Base-by-base conservation (phyloP, 2,329 filamentous ascomycete species). In the Ophiostoma populinum region DNA sequence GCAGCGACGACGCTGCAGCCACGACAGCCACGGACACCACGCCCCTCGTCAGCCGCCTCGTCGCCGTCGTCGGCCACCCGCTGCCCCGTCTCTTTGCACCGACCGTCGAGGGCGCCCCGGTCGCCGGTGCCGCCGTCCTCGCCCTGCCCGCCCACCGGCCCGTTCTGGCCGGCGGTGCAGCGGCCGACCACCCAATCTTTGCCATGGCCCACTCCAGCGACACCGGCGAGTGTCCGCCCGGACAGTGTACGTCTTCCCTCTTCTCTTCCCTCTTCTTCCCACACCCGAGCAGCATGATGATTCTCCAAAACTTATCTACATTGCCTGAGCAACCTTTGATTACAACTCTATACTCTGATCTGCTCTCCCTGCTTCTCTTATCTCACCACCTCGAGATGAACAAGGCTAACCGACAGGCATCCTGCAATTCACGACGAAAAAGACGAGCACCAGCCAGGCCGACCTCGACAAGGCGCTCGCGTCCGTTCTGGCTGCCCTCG, bases 221-320 rank as follows among this genome's bases (percentile, higher is more conserved):
- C 39, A 87, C 86, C 27, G 86, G 86, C 42, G 87, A 95, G 62
- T 95, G 90, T 54, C 86, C 87, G 18, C 45, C 56, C 43, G 75
- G 78, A 58, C 85, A 95, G 73, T 75, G 87, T 98, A 70, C 83
- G 87, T 80, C 5, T 24, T 17, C 26, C 8, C 26, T 43, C 18
- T 25, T 10, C 36, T 42, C 39, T 34, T 40, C 40, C 26, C 25
- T 19, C 18, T 28, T 18, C 24, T 21, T 17, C 15, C 19, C 9
- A 7, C 20, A 10, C 20, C 5, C 12, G 28, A 24, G 31, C 33
- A 34, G 12, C 65, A 79, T 85, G 87, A 94, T 95, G 86, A 93
- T 66, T 57, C 58, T 59, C 69, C 59, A 56, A 65, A 58, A 86
- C 86, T 95, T 95, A 95, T 94, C 87, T 94, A 95, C 87, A 94